These are phyloP conservation scores for Starmerella cellae DNA, from an alignment of 805 yeast species.

Conservation along the genomic window DNA sequence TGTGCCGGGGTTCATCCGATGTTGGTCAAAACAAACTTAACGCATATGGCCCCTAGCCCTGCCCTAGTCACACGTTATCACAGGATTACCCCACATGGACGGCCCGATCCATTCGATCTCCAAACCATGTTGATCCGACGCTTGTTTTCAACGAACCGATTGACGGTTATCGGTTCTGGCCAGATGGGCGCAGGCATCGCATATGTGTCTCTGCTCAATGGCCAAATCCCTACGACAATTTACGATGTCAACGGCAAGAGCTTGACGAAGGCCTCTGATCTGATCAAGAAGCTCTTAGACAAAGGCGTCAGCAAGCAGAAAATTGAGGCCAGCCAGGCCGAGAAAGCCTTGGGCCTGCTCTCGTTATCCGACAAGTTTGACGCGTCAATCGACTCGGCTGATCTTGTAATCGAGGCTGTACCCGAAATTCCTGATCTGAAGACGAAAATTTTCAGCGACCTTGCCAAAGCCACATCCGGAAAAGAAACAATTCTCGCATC, in stretches of 20 bases:
- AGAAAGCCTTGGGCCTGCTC: constrained; percentile 23
- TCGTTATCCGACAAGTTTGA: constrained; percentile 20
- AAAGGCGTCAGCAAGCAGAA: constrained; percentile 30
- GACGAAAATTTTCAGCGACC: constrained; percentile 26
- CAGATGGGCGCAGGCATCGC: constrained; percentile 37
- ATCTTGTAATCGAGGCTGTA: constrained; percentile 34
- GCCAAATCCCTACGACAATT: constrained; percentile 28
- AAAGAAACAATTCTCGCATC: constrained; percentile 29
- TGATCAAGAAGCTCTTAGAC: constrained; percentile 29
- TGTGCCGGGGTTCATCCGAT: too few species aligned
- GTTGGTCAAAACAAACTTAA: too few species aligned
- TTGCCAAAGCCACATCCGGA: constrained; percentile 22
- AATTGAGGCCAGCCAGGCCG: constrained; percentile 26
- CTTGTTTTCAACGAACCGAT: constrained; percentile 10
- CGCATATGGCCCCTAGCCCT: too few species aligned
- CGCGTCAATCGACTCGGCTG: constrained; percentile 25
- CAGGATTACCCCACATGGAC: too few species aligned
- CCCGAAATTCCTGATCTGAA: constrained; percentile 32
- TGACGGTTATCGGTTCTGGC: constrained; percentile 30
- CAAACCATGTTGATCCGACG: constrained; percentile 3
- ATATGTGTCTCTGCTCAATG: constrained; percentile 31
- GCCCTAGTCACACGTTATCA: too few species aligned
- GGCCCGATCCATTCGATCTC: too few species aligned
- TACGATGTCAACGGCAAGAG: constrained; percentile 27
- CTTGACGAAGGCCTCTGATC: constrained; percentile 26